Evolutionary conservation across 2,329 filamentous ascomycete genomes (phyloP), one percentile per base, ranked within the genome.

Genomic region (Parastagonospora avenae): DNA sequence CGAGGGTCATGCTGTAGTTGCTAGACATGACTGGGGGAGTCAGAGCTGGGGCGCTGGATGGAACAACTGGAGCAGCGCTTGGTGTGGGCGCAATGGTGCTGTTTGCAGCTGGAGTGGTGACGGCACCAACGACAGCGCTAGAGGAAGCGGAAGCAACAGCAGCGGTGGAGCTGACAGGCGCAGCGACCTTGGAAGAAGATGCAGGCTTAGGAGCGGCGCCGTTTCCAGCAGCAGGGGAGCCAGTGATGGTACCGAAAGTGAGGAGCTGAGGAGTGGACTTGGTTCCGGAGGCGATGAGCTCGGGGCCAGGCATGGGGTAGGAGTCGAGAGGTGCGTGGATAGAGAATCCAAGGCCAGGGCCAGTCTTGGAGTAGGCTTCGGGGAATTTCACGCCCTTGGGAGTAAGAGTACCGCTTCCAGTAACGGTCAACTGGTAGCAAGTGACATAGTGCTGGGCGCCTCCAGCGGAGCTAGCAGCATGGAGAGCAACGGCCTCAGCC

Each of bases 331-430:
- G 39, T 38, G 53, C 53, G 66, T 79, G 77, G 60, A 78, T 68
- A 63, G 77, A 71, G 69, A 77, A 77, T 11, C 74, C 63, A 51
- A 79, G 70, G 48, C 76, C 76, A 4, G 71, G 64, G 51, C 77
- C 76, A 35, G 62, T 64, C 57, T 72, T 66, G 12, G 60, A 64
- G 68, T 78, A 79, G 12, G 70, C 69, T 42, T 72, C 73, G 33
- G 79, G 75, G 66, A 82, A 78, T 62, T 77, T 77, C 50, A 81
- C 81, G 64, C 71, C 72, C 29, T 70, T 65, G 16, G 74, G 73
- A 29, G 72, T 69, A 30, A 63, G 60, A 28, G 56, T 63, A 30
- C 71, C 57, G 42, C 68, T 68, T 12, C 66, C 68, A 30, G 68
- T 73, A 36, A 78, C 72, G 30, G 69, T 74, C 50, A 79, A 61